Evolutionary conservation across 1,284 basidiomycete species (phyloP), one percentile per base, ranked within the genome.

Genomic region (Ustilago bromivora): DNA sequence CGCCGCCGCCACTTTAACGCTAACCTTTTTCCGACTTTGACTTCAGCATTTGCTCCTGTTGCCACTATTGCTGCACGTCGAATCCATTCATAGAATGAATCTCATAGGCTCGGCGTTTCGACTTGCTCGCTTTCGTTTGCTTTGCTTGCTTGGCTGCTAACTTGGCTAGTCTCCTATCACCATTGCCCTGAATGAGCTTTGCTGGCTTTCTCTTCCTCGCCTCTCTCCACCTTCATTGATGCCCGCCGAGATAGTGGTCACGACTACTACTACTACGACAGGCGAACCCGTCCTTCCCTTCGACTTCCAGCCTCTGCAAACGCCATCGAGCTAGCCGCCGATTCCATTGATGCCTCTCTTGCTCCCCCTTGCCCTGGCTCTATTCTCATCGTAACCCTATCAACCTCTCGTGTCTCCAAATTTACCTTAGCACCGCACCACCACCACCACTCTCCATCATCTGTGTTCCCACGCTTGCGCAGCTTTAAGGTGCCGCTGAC

Each of bases 81-180:
- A 46, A 51, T 52, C 31, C 61, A 56, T 62, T 62, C 54, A 51
- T 51, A 28, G 49, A 51, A 51, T 31, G 49, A 11, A 2, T 17
- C 59, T 36, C 59, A 54, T 23, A 40, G 54, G 17, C 41, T 57
- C 61, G 61, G 61, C 53, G 31, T 62, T 34, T 62, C 43, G n/a
- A 46, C 40, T 43, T 12, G 40, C 40, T 46, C 53, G 61, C 61
- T 62, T 56, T 53, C 38, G 23, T 51, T 61, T 53, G 34, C 23
- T 28, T 28, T 28, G 23, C 31, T 36, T 35, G 52, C 52, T 36
- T n/a, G 34, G 13, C 46, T 47, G 46, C 46, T n/a, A 17, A n/a
- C 46, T n/a, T 47, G 9, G 46, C 46, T n/a, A 15, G 9, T 12
- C 52, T 54, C n/a, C 52, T 34, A 13, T 54, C 34, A 35, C 52